Evolutionary conservation across 2,329 filamentous ascomycete species (phyloP).

Genomic region (Microsporum canis): DNA sequence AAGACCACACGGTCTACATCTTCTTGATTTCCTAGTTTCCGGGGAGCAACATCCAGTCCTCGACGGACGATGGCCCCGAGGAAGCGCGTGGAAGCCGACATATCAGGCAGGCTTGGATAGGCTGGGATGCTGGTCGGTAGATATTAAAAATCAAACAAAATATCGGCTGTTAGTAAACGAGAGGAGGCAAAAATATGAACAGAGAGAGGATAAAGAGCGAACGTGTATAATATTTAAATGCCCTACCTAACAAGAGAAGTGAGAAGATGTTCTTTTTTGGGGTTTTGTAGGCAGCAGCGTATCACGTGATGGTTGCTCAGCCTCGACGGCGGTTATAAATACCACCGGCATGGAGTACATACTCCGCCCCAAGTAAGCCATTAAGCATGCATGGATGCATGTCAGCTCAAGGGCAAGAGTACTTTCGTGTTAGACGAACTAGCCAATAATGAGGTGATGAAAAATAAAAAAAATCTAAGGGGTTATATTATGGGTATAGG

Average conservation of each 20-base stretch:
- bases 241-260: too few relatives aligned
- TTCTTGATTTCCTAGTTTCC: neutral
- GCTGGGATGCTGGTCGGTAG: neutral
- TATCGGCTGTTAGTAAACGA: neutral
- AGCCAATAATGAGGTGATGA: neutral
- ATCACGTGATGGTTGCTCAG: neutral
- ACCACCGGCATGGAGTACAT: too few relatives aligned
- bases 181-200: too few relatives aligned
- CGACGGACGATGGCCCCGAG: conserved; percentile 24
- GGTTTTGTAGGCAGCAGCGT: neutral
- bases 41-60: conserved; percentile 24
- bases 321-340: neutral
- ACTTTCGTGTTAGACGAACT: neutral
- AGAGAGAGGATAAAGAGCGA: too few relatives aligned
- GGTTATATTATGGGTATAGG: neutral
- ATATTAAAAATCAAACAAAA: neutral
- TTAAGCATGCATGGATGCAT: too few relatives aligned
- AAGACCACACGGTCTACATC: conserved; percentile 19
- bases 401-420: too few relatives aligned
- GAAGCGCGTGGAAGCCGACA: neutral
- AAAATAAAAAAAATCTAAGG: neutral
- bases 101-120: neutral
- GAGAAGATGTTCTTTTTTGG: neutral
- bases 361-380: too few relatives aligned
- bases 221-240: too few relatives aligned